These are phyloP conservation scores for Phaeophleospora eucalypticola DNA, from an alignment of 2,329 filamentous ascomycete genomes.

Conservation along the genomic window DNA sequence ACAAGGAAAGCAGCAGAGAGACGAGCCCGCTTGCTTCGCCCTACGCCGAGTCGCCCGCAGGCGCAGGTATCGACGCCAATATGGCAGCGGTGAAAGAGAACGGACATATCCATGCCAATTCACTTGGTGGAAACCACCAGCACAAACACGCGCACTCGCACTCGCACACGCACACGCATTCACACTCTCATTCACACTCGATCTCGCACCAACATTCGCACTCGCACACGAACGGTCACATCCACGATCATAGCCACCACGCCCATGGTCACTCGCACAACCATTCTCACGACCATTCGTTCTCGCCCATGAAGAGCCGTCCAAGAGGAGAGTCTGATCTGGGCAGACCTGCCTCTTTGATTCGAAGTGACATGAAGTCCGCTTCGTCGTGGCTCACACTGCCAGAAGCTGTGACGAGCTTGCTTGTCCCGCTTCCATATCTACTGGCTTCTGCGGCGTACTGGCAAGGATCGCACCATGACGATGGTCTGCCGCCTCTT, in stretches of 20 bases:
- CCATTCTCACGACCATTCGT: conserved; percentile 7
- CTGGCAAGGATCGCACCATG: conserved; percentile 27
- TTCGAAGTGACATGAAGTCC: conserved; percentile 16
- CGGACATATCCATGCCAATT: conserved; percentile 6
- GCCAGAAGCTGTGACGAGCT: conserved; percentile 47
- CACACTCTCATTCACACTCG: conserved; percentile 18
- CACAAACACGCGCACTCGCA: conserved; percentile 20
- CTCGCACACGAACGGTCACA: conserved; percentile 2
- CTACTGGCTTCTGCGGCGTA: conserved; percentile 46
- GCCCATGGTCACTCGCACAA: conserved; percentile 28
- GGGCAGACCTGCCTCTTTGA: conserved; percentile 33
- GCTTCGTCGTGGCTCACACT: conserved; percentile 34
- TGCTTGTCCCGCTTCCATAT: conserved; percentile 49
- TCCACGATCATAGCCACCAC: conserved; percentile 21
- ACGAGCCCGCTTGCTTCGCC: conserved; percentile 27
- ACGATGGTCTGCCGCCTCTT: conserved; percentile 26
- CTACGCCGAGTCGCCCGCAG: conserved; percentile 7
- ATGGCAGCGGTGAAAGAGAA: conserved; percentile 17
- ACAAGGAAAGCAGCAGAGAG: conserved; percentile 29
- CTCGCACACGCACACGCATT: conserved; percentile 28
- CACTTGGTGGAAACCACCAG: conserved; percentile 11
- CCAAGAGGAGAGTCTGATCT: conserved; percentile 45
- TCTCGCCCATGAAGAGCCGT: conserved; percentile 33
- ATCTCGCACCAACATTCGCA: too few species aligned
- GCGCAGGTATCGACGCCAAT: conserved; percentile 19